Evolutionary conservation across 306 rosid species (phyloP).

Genomic region (Astragalus glycyphyllos): DNA sequence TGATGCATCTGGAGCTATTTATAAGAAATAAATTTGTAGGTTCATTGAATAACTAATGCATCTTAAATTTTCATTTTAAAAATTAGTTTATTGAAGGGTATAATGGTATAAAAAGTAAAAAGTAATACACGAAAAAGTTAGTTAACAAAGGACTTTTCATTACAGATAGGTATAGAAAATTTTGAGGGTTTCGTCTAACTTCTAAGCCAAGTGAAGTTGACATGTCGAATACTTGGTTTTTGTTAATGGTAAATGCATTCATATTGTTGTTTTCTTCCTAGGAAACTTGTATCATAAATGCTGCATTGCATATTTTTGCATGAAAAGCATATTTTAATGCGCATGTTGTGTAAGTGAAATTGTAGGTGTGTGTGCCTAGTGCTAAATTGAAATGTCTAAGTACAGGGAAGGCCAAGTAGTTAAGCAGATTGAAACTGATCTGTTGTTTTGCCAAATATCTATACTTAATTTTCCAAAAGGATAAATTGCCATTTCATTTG

Average conservation of each 20-base stretch:
- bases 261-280: background rate
- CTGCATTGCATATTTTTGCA: background rate
- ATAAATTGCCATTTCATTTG: constrained; percentile 15
- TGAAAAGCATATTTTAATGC: background rate
- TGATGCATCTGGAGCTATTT: too few species aligned
- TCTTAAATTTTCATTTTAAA: too few species aligned
- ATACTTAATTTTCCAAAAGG: background rate
- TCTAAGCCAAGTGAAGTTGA: background rate
- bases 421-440: constrained; percentile 18
- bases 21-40: too few species aligned
- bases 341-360: background rate
- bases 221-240: background rate
- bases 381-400: background rate
- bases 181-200: background rate
- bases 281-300: constrained; percentile 6
- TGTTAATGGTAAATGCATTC: constrained; percentile 19
- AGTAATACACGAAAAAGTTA: too few species aligned
- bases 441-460: constrained; percentile 3
- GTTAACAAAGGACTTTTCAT: too few species aligned
- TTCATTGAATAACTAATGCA: too few species aligned
- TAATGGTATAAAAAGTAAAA: too few species aligned
- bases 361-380: background rate
- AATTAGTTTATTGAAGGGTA: too few species aligned
- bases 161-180: background rate
- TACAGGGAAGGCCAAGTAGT: constrained; percentile 7